Evolutionary conservation across 306 rosid species (phyloP), one percentile per base, ranked within the genome.

Genomic region (Vachellia collinsii): DNA sequence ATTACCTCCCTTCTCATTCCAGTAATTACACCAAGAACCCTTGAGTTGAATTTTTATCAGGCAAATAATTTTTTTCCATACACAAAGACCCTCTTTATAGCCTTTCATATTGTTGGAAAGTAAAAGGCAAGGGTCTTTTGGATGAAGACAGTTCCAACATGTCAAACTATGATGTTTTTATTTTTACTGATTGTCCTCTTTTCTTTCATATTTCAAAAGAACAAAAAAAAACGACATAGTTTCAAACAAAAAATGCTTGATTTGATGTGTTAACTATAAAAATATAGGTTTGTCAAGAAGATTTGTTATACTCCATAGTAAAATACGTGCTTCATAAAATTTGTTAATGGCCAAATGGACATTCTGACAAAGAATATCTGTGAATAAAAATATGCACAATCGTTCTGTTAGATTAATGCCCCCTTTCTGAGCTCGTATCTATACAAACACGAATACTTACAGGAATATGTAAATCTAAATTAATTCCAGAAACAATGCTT

Each of bases 401-500:
- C 10, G 22, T 75, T n/a, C 44, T 61, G 65, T 68, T 62, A 59
- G 76, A 61, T 29, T 44, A 53, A 73, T 67, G 43, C 73, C 66
- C 53, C 25, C 46, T 2, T 39, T 43, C 71, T 42, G n/a, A 11
- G 16, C 48, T 17, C n/a, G 29, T 25, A 37, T 22, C 67, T 12
- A 78, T 20, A 78, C 69, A 70, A 64, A 71, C 50, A 23, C 20
- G 11, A 43, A 59, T 59, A 66, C 84, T 68, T 17, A 47, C 72
- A 37, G 41, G n/a, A 79, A 77, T 67, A 54, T 25, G 38, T 46
- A 75, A 19, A 59, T 42, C 85, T 88, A 86, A 71, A 93, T 87
- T 79, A 87, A 38, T 88, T 95, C 99, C 78, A 95, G 87, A 84
- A 93, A 91, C 76, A 95, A 81, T 29, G 98, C 96, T 81, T 95